Base-by-base conservation (phyloP, 495 filamentous ascomycete genomes). In the Tricharina praecox region DNA sequence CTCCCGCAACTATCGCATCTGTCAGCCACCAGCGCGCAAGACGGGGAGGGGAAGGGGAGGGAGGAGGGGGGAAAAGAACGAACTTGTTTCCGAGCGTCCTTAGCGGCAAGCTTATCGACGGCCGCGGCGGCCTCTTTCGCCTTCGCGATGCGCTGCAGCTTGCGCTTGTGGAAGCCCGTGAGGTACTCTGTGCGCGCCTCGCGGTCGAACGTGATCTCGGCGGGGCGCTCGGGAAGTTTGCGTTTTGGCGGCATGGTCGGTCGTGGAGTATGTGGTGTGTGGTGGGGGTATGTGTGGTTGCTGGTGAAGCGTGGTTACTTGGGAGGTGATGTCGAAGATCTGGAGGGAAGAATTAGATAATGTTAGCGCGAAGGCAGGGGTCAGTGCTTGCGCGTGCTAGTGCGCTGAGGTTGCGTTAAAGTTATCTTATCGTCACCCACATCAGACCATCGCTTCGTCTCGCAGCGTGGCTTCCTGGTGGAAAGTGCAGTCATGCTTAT, bases 121-220 rank as follows among this genome's bases (percentile, higher is more conserved):
- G 82, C 74, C 26, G 71, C 72, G 5, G 83, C 83, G 37, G 76
- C 67, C 39, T 83, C 81, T 59, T 90, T 77, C 5, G 88, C 90
- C 65, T 80, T 68, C 65, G 88, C 88, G 47, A 74, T 74, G 16
- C 90, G 73, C 56, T 80, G 76, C 44, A 79, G 65, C 62, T 97
- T 97, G 61, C 90, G 79, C 70, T 94, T 95, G 67, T 85, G 88
- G 66, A 97, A 97, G 3, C 90, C 90, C 4, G 84, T 93, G 30
- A 97, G 72, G 55, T 82, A 97, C 52, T 95, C 81, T 51, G 77
- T 70, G 41, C 90, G 76, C 34, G 78, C 78, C 37, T 69, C 67
- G 39, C 68, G 58, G 66, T 96, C 88, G 65, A 96, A 95, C 34
- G 68, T 77, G 63, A 97, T 79, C 59, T 87, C 82, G 13, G 34